Percentiles rank a stretch among this genome's conserved stretches.
Evolutionary conservation across 352 stramenopile species (phyloP).

Genomic region (Globisporangium heterothallicum): DNA sequence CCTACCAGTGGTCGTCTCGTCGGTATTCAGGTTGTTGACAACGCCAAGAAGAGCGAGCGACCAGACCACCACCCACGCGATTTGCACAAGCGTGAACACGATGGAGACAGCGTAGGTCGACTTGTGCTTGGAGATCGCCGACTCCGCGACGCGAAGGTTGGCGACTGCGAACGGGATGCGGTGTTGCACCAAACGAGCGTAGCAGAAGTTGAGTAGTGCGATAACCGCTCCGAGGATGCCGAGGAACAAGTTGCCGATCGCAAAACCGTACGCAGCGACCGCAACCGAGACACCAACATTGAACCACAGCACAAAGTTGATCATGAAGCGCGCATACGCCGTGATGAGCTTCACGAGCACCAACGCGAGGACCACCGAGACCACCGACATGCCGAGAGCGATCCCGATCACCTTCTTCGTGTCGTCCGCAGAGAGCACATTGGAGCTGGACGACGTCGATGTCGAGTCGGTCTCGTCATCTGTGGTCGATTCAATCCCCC

Average conservation of each 20-base stretch:
- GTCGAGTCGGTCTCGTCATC: constrained; percentile 25
- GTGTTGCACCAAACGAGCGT: constrained; percentile 78
- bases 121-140: constrained; percentile 86
- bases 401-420: constrained; percentile 57
- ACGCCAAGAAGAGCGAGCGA: constrained; percentile 82
- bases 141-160: constrained; percentile 87
- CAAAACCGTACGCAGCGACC: constrained; percentile 62
- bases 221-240: constrained; percentile 60
- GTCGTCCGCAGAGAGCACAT: constrained; percentile 47
- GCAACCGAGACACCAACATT: constrained; percentile 71
- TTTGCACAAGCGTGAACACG: constrained; percentile 83
- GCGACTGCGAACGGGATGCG: constrained; percentile 92
- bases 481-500: constrained; percentile 58
- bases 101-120: constrained; percentile 87
- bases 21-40: constrained; percentile 68
- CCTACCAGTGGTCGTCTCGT: constrained; percentile 12
- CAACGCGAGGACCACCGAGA: constrained; percentile 57
- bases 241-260: constrained; percentile 62
- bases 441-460: constrained; percentile 34
- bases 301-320: constrained; percentile 84
- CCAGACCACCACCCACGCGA: constrained; percentile 89
- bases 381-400: constrained; percentile 44
- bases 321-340: constrained; percentile 73
- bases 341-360: constrained; percentile 78
- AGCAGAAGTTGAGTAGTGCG: constrained; percentile 76